Evolutionary conservation across 768 basidiomycete species (phyloP), one percentile per base, ranked within the genome.

Genomic region (Boletus rubroflammeus): DNA sequence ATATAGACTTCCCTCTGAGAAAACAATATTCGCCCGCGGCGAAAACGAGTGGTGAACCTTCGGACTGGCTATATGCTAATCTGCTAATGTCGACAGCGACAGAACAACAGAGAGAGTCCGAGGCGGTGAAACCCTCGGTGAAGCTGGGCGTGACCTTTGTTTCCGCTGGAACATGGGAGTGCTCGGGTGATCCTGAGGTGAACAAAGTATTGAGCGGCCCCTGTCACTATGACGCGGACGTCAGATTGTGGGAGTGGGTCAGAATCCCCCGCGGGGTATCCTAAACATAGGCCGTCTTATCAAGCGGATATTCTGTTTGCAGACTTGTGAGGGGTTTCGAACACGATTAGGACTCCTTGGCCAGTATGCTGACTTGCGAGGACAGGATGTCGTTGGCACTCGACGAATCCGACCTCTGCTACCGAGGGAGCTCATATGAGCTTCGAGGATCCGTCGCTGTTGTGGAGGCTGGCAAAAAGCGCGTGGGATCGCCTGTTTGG

Each of bases 201-300:
- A 53, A 54, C 51, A 40, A 17, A 36, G 32, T 48, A 54, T 40
- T 25, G 36, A 31, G 57, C 40, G 15, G 39, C 28, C 23, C 23
- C 13, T 15, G 15, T 43, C 2, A 11, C 3, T 25, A 48, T 38
- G 54, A 32, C 40, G 29, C 35, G 38, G 40, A 28, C 15, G 3
- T 45, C 26, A 10, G 21, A 21, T 19, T 31, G 55, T 48, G 45
- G 36, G 55, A 47, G 32, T 35, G 13, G 4, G 14, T 15, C 39
- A 41, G 32, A 32, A 13, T 13, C 17, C 56, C 39, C 21, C 45
- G 8, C 5, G 29, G 35, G 50, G 46, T 19, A 13, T 31, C 45
- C 50, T 52, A 58, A 58, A 58, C 28, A 58, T 52, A 58, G 46
- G n/a, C 23, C 45, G 19, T 26, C 29, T 31, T 17, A 36, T 35